phyloP scores from a whole-genome alignment of 345 rosid species.

The Bruguiera parviflora region DNA sequence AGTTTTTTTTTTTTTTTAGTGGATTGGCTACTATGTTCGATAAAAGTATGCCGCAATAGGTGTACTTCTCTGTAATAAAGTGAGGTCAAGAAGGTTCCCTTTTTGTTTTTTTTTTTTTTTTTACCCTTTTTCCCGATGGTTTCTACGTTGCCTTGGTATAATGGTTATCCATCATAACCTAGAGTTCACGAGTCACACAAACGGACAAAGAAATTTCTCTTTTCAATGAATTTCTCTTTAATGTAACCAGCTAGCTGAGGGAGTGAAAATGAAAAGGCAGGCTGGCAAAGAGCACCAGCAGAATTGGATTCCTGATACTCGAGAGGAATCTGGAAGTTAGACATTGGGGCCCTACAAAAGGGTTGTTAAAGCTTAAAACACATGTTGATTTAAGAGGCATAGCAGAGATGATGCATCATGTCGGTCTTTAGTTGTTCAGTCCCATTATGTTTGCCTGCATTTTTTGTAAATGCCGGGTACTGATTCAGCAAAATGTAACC shows the following conservation, averaged over 20 bases:
- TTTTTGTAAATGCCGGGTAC: too few relatives aligned
- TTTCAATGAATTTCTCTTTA: neutral
- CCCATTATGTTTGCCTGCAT: too few relatives aligned
- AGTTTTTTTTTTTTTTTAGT: conserved; percentile 9
- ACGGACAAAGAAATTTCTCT: neutral
- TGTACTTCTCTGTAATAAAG: conserved; percentile 25
- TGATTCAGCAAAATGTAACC: too few relatives aligned
- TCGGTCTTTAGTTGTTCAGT: conserved; percentile 23
- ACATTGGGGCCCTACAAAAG: conserved; percentile 4
- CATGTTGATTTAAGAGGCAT: conserved; percentile 7
- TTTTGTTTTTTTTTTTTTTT: neutral
- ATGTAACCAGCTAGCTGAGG: neutral
- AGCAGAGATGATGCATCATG: conserved; percentile 20
- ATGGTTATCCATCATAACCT: too few relatives aligned
- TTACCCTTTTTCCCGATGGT: too few relatives aligned
- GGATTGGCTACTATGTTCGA: conserved; percentile 11
- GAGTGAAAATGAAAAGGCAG: neutral
- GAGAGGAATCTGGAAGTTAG: neutral
- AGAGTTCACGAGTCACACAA: too few relatives aligned
- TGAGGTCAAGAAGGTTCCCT: neutral
- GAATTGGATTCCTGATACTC: conserved; percentile 2
- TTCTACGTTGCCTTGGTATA: too few relatives aligned
- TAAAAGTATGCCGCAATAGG: conserved; percentile 3
- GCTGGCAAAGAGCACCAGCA: conserved; percentile 2
- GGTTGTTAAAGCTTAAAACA: conserved; percentile 2